Base-by-base conservation (phyloP, 2,329 filamentous ascomycete species). In the Beauveria varroae region DNA sequence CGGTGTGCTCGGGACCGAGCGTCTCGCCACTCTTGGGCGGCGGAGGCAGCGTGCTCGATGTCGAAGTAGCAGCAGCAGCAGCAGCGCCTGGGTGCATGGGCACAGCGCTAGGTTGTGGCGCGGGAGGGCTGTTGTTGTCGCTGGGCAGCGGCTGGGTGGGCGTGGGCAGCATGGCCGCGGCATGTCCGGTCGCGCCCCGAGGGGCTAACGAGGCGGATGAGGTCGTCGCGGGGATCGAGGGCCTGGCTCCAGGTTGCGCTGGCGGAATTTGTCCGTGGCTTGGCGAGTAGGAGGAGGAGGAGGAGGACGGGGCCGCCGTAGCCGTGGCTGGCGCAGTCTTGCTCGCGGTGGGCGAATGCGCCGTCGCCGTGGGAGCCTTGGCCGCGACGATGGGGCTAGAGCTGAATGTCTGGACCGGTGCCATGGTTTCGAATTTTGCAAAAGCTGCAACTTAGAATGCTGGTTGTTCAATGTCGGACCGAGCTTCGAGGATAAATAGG, bases 361-460 rank as follows among this genome's bases (percentile, higher is more conserved):
- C 77, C 22, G 80, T 81, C 47, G 73, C 68, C 37, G 75, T 80
- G 18, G 76, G 75, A 54, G 82, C 75, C 72, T 84, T 86, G 62
- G 79, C 74, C 43, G 81, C 79, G 67, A 76, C 81, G 70, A 87
- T 85, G 51, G 85, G 84, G 69, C 82, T 85, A 60, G 80, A 72
- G 41, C 78, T 80, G 71, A 85, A 84, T 47, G 86, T 79, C 53
- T 80, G 81, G 64, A 87, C 80, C n/a, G 83, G 79, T 54, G 84
- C 78, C 84, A 87, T 87, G n/a, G 52, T 74, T 68, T 12, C 3
- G 9, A 34, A 9, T 40, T 51, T 28, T n/a, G 24, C 30, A 44
- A 16, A 16, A 43, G 2, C 16, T 14, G 10, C 9, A 37, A 16
- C 12, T 28, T 12, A 34, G 12, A 4, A 3, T 30, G 30, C 10